These are phyloP conservation scores for Calendula officinalis DNA, from an alignment of 129 eudicot genomes.

Conservation along the genomic window DNA sequence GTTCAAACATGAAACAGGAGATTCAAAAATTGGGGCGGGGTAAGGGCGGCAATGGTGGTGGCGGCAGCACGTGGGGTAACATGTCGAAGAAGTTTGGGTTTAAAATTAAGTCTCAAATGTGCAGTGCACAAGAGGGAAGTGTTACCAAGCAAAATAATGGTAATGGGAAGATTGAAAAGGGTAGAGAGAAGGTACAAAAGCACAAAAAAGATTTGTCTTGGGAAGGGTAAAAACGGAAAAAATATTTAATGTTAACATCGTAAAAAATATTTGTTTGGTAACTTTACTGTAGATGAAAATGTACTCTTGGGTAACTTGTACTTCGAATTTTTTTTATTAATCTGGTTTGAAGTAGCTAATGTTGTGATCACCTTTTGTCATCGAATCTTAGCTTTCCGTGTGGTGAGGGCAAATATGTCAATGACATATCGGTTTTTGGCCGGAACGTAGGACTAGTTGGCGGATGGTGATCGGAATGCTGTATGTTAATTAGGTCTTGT, in stretches of 20 bases:
- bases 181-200: conserved; percentile 53
- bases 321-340: neutral
- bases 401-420: neutral
- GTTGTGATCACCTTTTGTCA: neutral
- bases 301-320: neutral
- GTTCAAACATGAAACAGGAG: conserved; percentile 84
- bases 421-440: neutral
- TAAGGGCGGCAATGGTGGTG: conserved; percentile 38
- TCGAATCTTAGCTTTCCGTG: neutral
- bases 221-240: conserved; percentile 33
- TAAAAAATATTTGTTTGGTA: conserved; percentile 14
- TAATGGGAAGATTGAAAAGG: conserved; percentile 55
- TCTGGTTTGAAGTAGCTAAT: neutral
- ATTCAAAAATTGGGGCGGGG: conserved; percentile 69
- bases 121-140: conserved; percentile 95
- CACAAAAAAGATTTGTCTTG: conserved; percentile 54
- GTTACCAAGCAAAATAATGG: conserved; percentile 63
- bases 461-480: conserved; percentile 13
- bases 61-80: conserved; percentile 58
- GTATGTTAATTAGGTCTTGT: conserved; percentile 2
- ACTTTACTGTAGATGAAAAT: conserved; percentile 9
- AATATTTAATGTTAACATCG: neutral
- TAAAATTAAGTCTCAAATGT: conserved; percentile 84
- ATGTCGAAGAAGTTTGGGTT: conserved; percentile 85
- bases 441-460: conserved; percentile 3